Base-by-base conservation (phyloP, 192 early-diverging fungal species). In the Backusella liffmaniae region DNA sequence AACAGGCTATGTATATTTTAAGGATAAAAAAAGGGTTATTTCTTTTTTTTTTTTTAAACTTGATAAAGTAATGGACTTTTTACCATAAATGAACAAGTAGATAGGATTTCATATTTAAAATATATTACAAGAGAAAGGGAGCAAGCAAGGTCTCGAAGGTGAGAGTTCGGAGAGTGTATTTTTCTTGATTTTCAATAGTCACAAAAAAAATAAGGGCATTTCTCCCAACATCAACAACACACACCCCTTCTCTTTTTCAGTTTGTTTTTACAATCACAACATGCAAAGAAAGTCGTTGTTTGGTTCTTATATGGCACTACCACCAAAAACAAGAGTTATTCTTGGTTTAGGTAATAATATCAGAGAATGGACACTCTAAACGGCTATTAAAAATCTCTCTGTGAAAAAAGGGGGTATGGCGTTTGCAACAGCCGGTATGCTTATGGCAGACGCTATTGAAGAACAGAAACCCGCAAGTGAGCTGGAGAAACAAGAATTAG, bases 231-330 rank as follows among this genome's bases (percentile, higher is more conserved):
- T 34, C n/a, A 73, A 73, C 16, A 13, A 34, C 23, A 30, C 35
- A 73, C 29, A 35, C 56, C 34, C 6, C 30, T 75, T 68, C 26
- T 68, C 66, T 36, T 68, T 34, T 46, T 18, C 23, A 3, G 16
- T 56, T 65, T 39, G 1, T 15, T 39, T 62, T 39, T 21, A 42
- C 68, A 37, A 70, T 30, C 7, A 18, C 9, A 34, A 21, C 42
- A 83, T 83, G 82, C 82, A 83, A 73, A 73, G 82, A 34, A 83
- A 83, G 67, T 75, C 76, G 7, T 69, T 83, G 30, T 83, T 76
- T 79, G 82, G 78, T 51, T 83, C 82, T 3, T 83, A 83, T 53
- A 80, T 77, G 35, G 39, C 76, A 10, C 70, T 83, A 12, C 42
- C 78, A n/a, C 79, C 82, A 26, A 56, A 68, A 41, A 80, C 82